Evolutionary conservation across 106 monocot species (phyloP).

Genomic region (Acorus calamus): DNA sequence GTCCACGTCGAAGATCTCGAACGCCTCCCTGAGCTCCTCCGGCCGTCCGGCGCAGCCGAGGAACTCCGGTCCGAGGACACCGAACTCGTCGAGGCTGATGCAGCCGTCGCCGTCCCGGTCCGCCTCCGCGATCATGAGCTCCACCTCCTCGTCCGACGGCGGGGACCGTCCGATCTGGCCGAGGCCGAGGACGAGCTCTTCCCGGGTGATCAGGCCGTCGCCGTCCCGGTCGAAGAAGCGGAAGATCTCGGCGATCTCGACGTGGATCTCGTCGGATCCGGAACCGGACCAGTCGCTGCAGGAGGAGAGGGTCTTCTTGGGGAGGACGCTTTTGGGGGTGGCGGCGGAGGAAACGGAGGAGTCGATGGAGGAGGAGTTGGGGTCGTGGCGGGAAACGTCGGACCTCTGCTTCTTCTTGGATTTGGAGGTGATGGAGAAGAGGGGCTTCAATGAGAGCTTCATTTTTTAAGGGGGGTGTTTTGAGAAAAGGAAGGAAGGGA

Average conservation of each 20-base stretch:
- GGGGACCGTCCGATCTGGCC: slow-evolving; percentile 6
- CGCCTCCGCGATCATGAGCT: slow-evolving; percentile 42
- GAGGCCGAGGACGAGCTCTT: slow-evolving; percentile 4
- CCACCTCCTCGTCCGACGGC: slow-evolving; percentile 15
- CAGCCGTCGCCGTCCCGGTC: slow-evolving; percentile 51
- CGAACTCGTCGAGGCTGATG: slow-evolving; percentile 43
- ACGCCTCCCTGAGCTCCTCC: slow-evolving; percentile 29
- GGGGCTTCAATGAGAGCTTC: not conserved
- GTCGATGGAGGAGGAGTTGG: not conserved
- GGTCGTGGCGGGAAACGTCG: not conserved
- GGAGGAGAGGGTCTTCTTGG: not conserved
- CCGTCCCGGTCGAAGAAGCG: too few species aligned
- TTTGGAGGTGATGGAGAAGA: slow-evolving; percentile 13
- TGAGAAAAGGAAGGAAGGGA: not conserved
- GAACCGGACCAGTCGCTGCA: too few species aligned
- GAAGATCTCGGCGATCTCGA: too few species aligned
- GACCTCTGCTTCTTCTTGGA: not conserved
- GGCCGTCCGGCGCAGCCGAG: not conserved
- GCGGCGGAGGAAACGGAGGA: not conserved
- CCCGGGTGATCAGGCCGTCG: too few species aligned
- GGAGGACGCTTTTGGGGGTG: slow-evolving; percentile 18
- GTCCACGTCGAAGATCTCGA: slow-evolving; percentile 33
- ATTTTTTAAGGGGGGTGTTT: not conserved
- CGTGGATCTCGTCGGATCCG: too few species aligned
- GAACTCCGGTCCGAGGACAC: slow-evolving; percentile 10